Evolutionary conservation across 805 yeast species (phyloP).

Genomic region (Cyberlindnera galapagoensis): DNA sequence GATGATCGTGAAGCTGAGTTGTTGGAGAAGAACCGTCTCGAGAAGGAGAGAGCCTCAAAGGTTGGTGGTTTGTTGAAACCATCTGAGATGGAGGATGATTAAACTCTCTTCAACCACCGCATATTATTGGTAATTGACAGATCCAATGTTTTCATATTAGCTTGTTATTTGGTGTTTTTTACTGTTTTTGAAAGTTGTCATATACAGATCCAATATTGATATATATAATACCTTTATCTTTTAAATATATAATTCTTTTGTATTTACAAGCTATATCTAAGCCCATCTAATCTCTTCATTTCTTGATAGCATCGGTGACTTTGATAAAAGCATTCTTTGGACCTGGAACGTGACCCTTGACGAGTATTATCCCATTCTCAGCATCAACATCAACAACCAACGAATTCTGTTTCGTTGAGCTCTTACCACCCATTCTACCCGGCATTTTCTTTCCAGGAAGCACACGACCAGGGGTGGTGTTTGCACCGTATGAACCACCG

Average conservation of each 20-base stretch:
- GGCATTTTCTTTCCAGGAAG: conserved; percentile 98
- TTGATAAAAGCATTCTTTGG: conserved; percentile 70
- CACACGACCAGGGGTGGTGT: conserved; percentile 93
- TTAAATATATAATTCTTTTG: conserved; percentile 1
- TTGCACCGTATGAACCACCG: conserved; percentile 96
- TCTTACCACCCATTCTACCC: conserved; percentile 86
- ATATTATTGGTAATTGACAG: neutral
- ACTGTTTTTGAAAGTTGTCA: too few species aligned
- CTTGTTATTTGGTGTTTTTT: neutral
- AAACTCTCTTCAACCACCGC: neutral
- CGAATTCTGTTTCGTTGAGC: conserved; percentile 68
- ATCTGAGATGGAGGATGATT: conserved; percentile 81
- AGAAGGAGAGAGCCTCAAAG: conserved; percentile 74
- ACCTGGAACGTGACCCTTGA: conserved; percentile 91
- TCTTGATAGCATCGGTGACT: conserved; percentile 72
- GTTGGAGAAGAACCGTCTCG: conserved; percentile 58
- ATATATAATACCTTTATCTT: neutral
- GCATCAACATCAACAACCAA: conserved; percentile 76
- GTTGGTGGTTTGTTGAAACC: conserved; percentile 95
- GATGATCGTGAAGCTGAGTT: conserved; percentile 84
- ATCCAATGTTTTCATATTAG: conserved; percentile 1
- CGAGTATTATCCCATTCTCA: conserved; percentile 71
- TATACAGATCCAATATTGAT: conserved; percentile 2
- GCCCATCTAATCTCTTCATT: too few species aligned
- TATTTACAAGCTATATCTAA: conserved; percentile 10